phyloP scores from a whole-genome alignment of 2,329 filamentous ascomycete genomes.

The Emmonsiellopsis sp. region DNA sequence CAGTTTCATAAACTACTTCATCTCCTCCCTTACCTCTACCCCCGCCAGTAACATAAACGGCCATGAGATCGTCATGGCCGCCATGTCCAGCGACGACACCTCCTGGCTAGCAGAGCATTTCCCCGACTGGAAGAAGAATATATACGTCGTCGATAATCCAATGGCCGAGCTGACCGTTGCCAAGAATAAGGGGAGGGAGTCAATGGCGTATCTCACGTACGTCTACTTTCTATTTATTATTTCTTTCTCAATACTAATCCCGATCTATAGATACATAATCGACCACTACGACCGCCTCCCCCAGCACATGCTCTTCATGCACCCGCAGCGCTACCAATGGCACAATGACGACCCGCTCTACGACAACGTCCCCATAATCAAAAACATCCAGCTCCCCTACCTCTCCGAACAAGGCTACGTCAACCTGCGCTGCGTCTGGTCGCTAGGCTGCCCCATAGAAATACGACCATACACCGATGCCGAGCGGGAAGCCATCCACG shows the following conservation, averaged over 20 bases:
- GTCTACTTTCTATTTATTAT: constrained; percentile 3
- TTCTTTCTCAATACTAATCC: background rate
- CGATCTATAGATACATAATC: constrained; percentile 28
- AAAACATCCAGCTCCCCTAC: constrained; percentile 40
- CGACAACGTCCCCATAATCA: constrained; percentile 41
- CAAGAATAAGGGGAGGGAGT: constrained; percentile 35
- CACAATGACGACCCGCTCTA: constrained; percentile 47
- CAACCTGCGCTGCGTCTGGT: constrained; percentile 46
- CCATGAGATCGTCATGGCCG: constrained; percentile 28
- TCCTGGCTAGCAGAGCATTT: constrained; percentile 32
- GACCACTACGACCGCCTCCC: constrained; percentile 34
- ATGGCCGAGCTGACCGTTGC: constrained; percentile 41
- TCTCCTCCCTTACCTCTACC: background rate
- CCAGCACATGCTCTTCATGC: constrained; percentile 33
- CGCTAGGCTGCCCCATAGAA: constrained; percentile 43
- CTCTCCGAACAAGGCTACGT: constrained; percentile 44
- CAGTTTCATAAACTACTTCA: background rate
- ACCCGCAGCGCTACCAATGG: constrained; percentile 34
- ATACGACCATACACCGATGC: constrained; percentile 38
- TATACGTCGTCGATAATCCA: constrained; percentile 48
- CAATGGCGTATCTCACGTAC: constrained; percentile 38
- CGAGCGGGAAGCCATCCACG: constrained; percentile 38
- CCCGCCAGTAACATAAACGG: background rate
- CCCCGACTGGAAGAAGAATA: constrained; percentile 42
- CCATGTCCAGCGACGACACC: constrained; percentile 30